A percentile compares a stretch with the other conserved stretches of the same genome.
These are phyloP conservation scores for Erucastrum elatum DNA, from an alignment of 345 rosid genomes.

Conservation along the genomic window DNA sequence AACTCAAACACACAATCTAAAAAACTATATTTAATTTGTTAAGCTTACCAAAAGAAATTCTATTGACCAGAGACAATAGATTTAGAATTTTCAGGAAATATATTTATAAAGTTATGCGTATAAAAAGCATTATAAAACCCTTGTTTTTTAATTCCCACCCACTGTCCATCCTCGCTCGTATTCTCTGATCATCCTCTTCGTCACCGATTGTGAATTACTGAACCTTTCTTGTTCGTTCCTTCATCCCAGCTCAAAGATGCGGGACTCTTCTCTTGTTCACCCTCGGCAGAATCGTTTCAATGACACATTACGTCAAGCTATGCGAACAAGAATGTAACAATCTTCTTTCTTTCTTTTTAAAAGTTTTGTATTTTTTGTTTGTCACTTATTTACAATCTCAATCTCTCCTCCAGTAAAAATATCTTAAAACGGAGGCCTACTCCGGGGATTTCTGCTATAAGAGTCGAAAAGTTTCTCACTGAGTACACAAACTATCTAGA, in stretches of 20 bases:
- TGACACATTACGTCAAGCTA: neutral
- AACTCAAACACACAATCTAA: neutral
- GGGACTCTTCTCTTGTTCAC: neutral
- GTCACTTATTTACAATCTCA: neutral
- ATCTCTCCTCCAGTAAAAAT: neutral
- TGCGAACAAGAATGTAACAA: neutral
- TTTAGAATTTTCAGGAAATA: neutral
- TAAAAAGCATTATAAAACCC: neutral
- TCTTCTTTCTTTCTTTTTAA: neutral
- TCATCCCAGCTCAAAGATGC: neutral
- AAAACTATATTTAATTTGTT: neutral
- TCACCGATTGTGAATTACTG: neutral
- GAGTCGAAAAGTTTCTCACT: neutral
- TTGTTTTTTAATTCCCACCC: neutral
- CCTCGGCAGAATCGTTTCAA: neutral
- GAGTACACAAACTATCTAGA: neutral
- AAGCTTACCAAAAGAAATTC: neutral
- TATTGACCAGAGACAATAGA: neutral
- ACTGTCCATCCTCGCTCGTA: neutral
- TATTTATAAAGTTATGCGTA: neutral
- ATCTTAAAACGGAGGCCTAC: neutral
- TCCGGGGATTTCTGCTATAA: neutral
- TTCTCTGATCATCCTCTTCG: neutral
- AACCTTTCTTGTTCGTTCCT: neutral
- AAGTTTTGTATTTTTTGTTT: neutral